phyloP scores from a whole-genome alignment of 805 yeast genomes.

The Kodamaea sagamina region DNA sequence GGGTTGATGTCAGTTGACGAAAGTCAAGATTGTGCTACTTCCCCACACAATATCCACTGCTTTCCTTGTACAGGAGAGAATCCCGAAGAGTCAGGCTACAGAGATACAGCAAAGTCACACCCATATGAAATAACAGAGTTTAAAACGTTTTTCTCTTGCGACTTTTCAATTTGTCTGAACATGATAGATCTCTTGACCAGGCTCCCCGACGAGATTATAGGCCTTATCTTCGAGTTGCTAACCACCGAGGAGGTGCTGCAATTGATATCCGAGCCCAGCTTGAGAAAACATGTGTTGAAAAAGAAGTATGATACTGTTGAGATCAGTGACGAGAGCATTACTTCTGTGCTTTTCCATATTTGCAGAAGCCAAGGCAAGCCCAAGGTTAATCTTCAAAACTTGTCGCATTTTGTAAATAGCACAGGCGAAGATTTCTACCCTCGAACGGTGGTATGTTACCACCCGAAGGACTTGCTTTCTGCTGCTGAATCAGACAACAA shows the following conservation, averaged over 20 bases:
- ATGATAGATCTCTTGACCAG: slow-evolving; percentile 1
- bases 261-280: not conserved
- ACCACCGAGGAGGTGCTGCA: slow-evolving; percentile 1
- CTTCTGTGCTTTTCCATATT: not conserved
- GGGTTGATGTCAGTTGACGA: too few relatives aligned
- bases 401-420: not conserved
- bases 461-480: not conserved
- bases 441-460: not conserved
- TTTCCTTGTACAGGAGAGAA: too few relatives aligned
- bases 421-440: not conserved
- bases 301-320: slow-evolving; percentile 2
- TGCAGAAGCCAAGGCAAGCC: not conserved
- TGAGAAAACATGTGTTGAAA: slow-evolving; percentile 1
- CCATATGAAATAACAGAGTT: too few relatives aligned
- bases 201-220: slow-evolving; percentile 1
- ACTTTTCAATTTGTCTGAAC: not conserved
- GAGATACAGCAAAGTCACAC: too few relatives aligned
- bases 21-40: too few relatives aligned
- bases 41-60: too few relatives aligned
- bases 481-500: not conserved
- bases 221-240: not conserved
- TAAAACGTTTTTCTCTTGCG: too few relatives aligned
- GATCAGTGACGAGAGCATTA: not conserved
- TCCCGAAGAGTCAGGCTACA: not conserved
- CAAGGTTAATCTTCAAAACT: not conserved